Conservation (phyloP, 2,329 filamentous ascomycete species). For the Penicillium sp. region DNA sequence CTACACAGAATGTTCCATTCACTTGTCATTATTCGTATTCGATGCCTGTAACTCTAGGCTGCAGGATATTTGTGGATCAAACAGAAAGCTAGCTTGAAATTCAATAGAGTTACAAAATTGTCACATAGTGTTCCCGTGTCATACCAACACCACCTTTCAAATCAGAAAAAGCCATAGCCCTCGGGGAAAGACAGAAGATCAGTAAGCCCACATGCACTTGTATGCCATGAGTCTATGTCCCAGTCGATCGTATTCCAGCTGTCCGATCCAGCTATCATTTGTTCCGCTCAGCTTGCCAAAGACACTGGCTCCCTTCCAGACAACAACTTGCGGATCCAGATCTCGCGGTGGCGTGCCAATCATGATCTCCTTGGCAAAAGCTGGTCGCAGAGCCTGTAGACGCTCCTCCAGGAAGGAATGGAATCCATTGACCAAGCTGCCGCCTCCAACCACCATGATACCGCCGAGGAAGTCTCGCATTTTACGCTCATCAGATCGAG, state of each 20-base stretch:
- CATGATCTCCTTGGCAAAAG: conserved; percentile 58
- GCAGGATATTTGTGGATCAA: no score
- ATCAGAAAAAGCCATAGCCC: no score
- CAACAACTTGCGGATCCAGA: conserved; percentile 92
- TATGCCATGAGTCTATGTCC: conserved; percentile 74
- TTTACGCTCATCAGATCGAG: conserved; percentile 83
- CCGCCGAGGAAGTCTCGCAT: conserved; percentile 78
- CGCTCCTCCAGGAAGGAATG: conserved; percentile 74
- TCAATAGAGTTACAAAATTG: no score
- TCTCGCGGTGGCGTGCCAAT: conserved; percentile 70
- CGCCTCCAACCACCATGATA: conserved; percentile 84
- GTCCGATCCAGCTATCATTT: conserved; percentile 91
- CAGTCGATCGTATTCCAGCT: conserved; percentile 76
- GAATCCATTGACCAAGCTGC: conserved; percentile 70
- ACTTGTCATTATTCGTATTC: no score
- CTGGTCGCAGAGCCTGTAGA: conserved; percentile 57
- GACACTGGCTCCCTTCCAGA: conserved; percentile 95
- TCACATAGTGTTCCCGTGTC: no score
- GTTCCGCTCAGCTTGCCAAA: conserved; percentile 78
- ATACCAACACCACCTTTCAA: no score
- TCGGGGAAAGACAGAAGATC: no score
- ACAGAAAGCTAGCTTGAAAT: no score
- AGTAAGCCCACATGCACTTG: conserved; percentile 61
- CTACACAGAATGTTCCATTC: no score
- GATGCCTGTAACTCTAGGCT: no score